Evolutionary conservation across 2,329 filamentous ascomycete genomes (phyloP).

Genomic region (Ramichloridium luteum): DNA sequence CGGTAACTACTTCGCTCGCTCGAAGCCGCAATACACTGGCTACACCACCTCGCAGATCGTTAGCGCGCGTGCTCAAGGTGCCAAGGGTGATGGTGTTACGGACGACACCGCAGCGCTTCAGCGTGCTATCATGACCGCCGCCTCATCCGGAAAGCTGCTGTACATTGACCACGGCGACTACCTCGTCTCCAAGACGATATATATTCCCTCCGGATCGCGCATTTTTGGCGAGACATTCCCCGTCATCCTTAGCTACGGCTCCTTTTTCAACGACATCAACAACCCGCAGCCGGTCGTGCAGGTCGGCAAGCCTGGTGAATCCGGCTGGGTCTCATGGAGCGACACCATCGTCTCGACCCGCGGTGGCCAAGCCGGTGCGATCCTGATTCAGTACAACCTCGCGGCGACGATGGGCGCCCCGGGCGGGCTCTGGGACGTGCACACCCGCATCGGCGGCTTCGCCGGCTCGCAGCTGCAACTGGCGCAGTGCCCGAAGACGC

Average conservation of each 20-base stretch:
- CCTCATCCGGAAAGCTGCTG: slow-evolving; percentile 41
- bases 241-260: slow-evolving; percentile 59
- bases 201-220: slow-evolving; percentile 37
- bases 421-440: slow-evolving; percentile 80
- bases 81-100: slow-evolving; percentile 41
- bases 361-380: slow-evolving; percentile 70
- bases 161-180: slow-evolving; percentile 57
- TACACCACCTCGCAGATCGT: slow-evolving; percentile 28
- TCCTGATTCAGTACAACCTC: slow-evolving; percentile 85
- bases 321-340: slow-evolving; percentile 70
- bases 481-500: slow-evolving; percentile 64
- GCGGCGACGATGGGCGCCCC: slow-evolving; percentile 52
- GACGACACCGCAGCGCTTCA: slow-evolving; percentile 52
- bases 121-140: slow-evolving; percentile 41
- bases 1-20: slow-evolving; percentile 37
- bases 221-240: slow-evolving; percentile 47
- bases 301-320: slow-evolving; percentile 64
- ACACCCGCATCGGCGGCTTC: slow-evolving; percentile 57
- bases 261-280: slow-evolving; percentile 56
- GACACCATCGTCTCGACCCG: slow-evolving; percentile 76
- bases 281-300: slow-evolving; percentile 73
- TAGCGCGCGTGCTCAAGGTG: slow-evolving; percentile 32
- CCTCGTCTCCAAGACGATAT: slow-evolving; percentile 42
- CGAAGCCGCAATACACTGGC: slow-evolving; percentile 44
- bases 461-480: slow-evolving; percentile 54